These are phyloP conservation scores for Alternaria burnsii DNA, from an alignment of 2,329 filamentous ascomycete species.

Conservation along the genomic window DNA sequence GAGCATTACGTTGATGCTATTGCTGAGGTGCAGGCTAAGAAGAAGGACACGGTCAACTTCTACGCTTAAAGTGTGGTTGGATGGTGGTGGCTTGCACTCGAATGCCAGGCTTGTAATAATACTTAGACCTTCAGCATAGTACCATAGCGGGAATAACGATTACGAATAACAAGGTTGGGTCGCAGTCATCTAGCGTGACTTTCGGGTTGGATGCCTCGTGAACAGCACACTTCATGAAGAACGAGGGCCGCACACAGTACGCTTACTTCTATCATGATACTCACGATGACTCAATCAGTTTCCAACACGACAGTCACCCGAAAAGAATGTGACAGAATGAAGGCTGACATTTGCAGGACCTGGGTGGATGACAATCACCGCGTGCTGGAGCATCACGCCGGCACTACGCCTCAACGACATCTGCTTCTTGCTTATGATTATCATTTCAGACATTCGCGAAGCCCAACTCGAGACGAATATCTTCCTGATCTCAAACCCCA, in stretches of 20 bases:
- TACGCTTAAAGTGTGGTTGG: constrained; percentile 44
- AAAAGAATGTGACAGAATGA: background rate
- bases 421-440: background rate
- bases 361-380: background rate
- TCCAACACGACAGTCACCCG: background rate
- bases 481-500: background rate
- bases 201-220: accelerated
- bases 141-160: constrained; percentile 26
- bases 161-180: constrained; percentile 7
- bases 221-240: background rate
- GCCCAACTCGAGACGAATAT: background rate
- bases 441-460: background rate
- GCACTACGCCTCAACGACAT: background rate
- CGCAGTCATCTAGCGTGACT: background rate
- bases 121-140: constrained; percentile 37
- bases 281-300: background rate
- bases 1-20: constrained; percentile 99
- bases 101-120: constrained; percentile 44
- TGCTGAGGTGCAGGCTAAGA: constrained; percentile 84
- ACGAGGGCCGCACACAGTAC: background rate
- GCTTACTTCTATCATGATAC: background rate
- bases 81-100: constrained; percentile 22
- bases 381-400: background rate
- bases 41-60: constrained; percentile 76
- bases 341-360: background rate